A percentile compares a stretch with the other conserved stretches of the same genome.
Conservation (phyloP, 352 stramenopile genomes). For the Phytophthora hybrid region DNA sequence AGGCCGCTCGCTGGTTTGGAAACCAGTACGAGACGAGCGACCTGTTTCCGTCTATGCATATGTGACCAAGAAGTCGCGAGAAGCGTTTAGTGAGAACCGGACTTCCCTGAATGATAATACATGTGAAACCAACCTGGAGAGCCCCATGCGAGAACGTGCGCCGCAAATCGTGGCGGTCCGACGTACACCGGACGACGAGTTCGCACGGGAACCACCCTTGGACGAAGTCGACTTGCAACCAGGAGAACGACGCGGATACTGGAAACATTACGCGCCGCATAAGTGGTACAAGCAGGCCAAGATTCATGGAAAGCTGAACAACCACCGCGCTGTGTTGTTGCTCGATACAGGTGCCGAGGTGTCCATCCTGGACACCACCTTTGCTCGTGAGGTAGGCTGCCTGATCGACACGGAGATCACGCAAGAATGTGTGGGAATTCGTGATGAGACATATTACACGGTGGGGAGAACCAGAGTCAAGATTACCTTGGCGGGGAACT, state of each 20-base stretch:
- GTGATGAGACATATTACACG: too few species aligned
- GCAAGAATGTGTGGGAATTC: too few species aligned
- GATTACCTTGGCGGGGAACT: background rate
- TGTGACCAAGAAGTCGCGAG: too few species aligned
- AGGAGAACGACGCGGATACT: conserved; percentile 35
- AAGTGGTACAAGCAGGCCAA: conserved; percentile 40
- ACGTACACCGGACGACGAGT: too few species aligned
- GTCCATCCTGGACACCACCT: conserved; percentile 27
- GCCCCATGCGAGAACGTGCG: background rate
- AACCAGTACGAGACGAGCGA: background rate
- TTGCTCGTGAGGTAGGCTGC: conserved; percentile 3
- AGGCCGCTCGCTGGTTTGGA: background rate
- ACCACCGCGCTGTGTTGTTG: conserved; percentile 21
- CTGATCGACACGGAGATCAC: conserved; percentile 10
- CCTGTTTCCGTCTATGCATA: background rate
- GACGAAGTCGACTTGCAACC: conserved; percentile 12
- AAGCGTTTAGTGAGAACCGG: too few species aligned
- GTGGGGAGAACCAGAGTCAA: too few species aligned
- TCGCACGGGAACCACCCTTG: too few species aligned
- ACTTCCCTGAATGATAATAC: too few species aligned
- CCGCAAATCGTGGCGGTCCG: too few species aligned
- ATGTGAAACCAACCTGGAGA: too few species aligned
- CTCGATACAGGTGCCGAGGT: conserved; percentile 34
- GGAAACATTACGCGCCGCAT: conserved; percentile 19
- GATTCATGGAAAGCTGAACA: conserved; percentile 18